Conservation (phyloP, 306 rosid species). For the Erythrophleum fordii region DNA sequence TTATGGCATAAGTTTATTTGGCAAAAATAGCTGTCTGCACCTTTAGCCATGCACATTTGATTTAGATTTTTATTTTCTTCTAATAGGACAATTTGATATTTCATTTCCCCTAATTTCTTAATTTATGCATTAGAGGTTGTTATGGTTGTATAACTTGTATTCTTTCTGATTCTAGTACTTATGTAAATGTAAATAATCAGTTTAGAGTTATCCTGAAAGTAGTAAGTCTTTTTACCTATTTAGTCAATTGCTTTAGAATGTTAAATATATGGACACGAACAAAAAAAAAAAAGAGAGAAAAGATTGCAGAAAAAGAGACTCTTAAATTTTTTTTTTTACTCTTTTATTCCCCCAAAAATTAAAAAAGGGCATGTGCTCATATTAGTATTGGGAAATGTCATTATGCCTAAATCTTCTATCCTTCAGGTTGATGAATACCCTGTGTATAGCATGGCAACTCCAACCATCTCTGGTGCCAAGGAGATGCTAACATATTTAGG, state of each 20-base stretch:
- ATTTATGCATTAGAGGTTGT: neutral
- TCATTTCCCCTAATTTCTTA: neutral
- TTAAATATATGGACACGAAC: neutral
- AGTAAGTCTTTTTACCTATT: neutral
- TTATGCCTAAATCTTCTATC: conserved; percentile 29
- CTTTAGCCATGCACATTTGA: conserved; percentile 23
- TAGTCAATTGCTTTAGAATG: neutral
- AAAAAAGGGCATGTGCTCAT: no score
- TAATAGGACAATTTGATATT: neutral
- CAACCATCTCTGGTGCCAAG: conserved; percentile 85
- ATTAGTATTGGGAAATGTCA: neutral
- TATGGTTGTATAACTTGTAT: neutral
- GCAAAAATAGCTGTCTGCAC: neutral
- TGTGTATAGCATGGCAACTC: conserved; percentile 94
- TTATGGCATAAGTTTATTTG: conserved; percentile 31
- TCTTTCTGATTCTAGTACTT: neutral
- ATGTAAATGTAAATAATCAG: neutral
- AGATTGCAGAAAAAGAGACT: neutral
- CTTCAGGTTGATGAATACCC: conserved; percentile 83
- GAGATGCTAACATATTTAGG: conserved; percentile 75
- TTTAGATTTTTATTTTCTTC: neutral
- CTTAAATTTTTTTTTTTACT: neutral
- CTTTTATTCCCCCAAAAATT: neutral
- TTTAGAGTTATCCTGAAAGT: neutral
- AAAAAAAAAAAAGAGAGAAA: no score